Evolutionary conservation across 2,329 filamentous ascomycete genomes (phyloP), one percentile per base, ranked within the genome.

Genomic region (Fusarium sp.): DNA sequence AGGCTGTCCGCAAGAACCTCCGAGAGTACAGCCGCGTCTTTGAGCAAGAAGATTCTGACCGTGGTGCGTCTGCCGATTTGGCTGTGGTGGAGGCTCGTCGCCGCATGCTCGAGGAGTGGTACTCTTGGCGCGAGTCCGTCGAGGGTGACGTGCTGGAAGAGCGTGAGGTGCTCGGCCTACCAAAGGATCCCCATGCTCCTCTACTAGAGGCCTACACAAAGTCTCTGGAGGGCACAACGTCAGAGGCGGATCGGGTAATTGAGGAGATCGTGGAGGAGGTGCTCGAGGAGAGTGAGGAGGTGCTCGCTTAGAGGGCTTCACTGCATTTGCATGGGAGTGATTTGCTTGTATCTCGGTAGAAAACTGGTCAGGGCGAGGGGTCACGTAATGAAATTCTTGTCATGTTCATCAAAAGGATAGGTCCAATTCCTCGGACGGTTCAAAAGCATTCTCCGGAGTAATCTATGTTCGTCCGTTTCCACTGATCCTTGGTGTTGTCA

Each of bases 1-100:
- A 97, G 85, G 86, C 91, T 73, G 92, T 98, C 73, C 94, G 96
- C 82, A 97, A 97, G 87, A 99, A 97, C 80, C 88, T 99, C 52
- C 91, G 94, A 70, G 95, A 98, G 79, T 99, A 97, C 87, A 92
- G 89, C 77, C 91, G 92, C 75, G 84, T 91, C 67, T 99, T 99
- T 77, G 95, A 99, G 70, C 92, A 97, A 80, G 91, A 97, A 76
- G 96, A 99, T 78, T 87, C 90, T 65, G 93, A 96, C 75, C 93
- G 94, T 74, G 93, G 93, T 74, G 94, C 93, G 62, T 94, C 92
- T 53, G 95, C 94, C 71, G 95, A 98, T 80, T 88, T 93, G 72
- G 94, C 93, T 32, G 93, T 99, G 46, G 91, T 99, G 62, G 94
- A 98, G 79, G 88, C 88, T 69, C 88, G 95, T 69, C 88, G 94